These are phyloP conservation scores for Aegilops longissima DNA, from an alignment of 176 grass and related monocot genomes.

Conservation along the genomic window DNA sequence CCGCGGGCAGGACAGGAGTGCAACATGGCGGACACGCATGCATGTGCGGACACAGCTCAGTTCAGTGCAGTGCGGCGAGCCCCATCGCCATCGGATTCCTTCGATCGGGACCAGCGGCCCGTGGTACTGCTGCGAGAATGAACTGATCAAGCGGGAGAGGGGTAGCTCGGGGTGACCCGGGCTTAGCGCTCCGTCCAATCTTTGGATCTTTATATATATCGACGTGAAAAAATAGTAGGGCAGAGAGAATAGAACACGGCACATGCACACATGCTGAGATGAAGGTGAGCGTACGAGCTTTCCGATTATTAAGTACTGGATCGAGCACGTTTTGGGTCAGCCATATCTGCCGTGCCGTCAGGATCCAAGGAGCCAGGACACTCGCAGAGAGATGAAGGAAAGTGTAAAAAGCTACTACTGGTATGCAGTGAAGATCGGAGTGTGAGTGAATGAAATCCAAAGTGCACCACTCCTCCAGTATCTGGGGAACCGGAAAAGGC, in stretches of 20 bases:
- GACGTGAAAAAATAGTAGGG: background rate
- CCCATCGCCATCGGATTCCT: constrained; percentile 16
- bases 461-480: background rate
- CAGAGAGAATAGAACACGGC: background rate
- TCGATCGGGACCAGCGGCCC: background rate
- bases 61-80: background rate
- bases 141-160: background rate
- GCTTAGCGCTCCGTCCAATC: background rate
- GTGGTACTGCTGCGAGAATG: background rate
- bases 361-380: background rate
- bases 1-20: background rate
- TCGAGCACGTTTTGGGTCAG: background rate
- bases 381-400: background rate
- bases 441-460: background rate
- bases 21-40: background rate
- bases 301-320: background rate
- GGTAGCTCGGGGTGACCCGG: background rate
- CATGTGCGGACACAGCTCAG: background rate
- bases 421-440: background rate
- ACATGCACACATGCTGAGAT: background rate
- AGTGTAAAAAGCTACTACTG: background rate
- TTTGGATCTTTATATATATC: background rate
- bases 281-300: background rate
- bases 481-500: constrained; percentile 6
- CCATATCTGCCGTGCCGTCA: constrained; percentile 8